Evolutionary conservation across 2,329 filamentous ascomycete genomes (phyloP).

Genomic region (Trichoderma atroviride): DNA sequence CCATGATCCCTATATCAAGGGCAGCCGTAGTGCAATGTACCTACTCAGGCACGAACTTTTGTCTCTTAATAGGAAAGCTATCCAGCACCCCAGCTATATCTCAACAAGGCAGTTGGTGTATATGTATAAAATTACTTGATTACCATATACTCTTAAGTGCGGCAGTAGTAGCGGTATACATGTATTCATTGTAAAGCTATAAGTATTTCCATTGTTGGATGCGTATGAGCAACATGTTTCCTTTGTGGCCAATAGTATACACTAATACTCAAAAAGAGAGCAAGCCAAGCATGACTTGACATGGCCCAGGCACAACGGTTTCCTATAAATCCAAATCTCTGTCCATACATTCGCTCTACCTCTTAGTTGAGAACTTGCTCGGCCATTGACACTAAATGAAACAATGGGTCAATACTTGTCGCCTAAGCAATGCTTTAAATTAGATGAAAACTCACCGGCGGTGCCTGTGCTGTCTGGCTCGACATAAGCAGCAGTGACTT

Average conservation of each 20-base stretch:
- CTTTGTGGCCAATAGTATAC: background rate
- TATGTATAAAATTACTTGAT: no score
- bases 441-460: constrained; percentile 58
- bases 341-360: background rate
- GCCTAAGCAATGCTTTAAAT: constrained; percentile 2
- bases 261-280: background rate
- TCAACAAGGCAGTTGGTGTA: no score
- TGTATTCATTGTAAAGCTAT: background rate
- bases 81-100: no score
- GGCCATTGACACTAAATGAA: constrained; percentile 51
- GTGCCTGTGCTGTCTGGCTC: constrained; percentile 89
- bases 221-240: background rate
- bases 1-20: background rate
- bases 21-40: background rate
- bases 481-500: constrained; percentile 77
- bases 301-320: background rate
- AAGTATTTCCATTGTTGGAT: background rate
- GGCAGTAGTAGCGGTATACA: no score
- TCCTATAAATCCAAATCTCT: background rate
- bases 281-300: background rate
- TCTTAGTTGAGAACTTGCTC: constrained; percentile 50
- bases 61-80: background rate
- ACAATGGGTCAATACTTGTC: background rate
- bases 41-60: background rate
- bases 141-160: no score